Conservation (phyloP, 768 basidiomycete species). For the Pulveroboletus sp. region DNA sequence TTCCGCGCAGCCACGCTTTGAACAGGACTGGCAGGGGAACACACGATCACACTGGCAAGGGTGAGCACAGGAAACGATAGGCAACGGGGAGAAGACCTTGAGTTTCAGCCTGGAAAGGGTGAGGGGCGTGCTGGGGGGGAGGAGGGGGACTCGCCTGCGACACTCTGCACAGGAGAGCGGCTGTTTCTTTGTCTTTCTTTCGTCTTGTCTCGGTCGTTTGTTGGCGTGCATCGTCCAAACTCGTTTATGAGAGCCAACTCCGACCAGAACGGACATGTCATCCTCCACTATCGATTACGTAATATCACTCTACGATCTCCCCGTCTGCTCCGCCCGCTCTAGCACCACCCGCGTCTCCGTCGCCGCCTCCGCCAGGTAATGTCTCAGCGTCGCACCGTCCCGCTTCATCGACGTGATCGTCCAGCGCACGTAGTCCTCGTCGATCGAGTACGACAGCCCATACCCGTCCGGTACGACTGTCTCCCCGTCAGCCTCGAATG, state of each 20-base stretch:
- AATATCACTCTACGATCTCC: slow-evolving; percentile 11
- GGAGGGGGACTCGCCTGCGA: slow-evolving; percentile 30
- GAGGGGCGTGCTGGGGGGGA: not conserved
- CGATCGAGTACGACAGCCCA: slow-evolving; percentile 88
- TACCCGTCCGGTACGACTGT: slow-evolving; percentile 88
- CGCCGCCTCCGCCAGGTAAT: slow-evolving; percentile 77
- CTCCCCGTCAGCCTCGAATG: slow-evolving; percentile 5
- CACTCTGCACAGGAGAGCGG: slow-evolving; percentile 63
- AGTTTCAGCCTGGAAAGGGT: slow-evolving; percentile 41
- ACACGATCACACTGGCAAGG: slow-evolving; percentile 52
- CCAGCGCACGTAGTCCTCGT: slow-evolving; percentile 81
- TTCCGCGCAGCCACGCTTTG: slow-evolving; percentile 60
- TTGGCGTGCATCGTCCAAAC: slow-evolving; percentile 17
- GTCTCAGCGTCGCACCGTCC: slow-evolving; percentile 49
- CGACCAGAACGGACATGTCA: slow-evolving; percentile 23
- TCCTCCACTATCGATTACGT: slow-evolving; percentile 23
- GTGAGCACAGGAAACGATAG: slow-evolving; percentile 3
- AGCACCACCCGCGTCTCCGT: slow-evolving; percentile 74
- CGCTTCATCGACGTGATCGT: slow-evolving; percentile 74
- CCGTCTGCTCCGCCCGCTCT: slow-evolving; percentile 44
- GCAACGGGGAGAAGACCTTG: slow-evolving; percentile 36
- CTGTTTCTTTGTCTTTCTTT: slow-evolving; percentile 30
- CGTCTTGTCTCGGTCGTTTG: slow-evolving; percentile 45
- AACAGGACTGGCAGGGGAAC: slow-evolving; percentile 64
- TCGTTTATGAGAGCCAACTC: slow-evolving; percentile 13